Conservation (phyloP, 345 rosid genomes). For the Mercurialis annua region DNA sequence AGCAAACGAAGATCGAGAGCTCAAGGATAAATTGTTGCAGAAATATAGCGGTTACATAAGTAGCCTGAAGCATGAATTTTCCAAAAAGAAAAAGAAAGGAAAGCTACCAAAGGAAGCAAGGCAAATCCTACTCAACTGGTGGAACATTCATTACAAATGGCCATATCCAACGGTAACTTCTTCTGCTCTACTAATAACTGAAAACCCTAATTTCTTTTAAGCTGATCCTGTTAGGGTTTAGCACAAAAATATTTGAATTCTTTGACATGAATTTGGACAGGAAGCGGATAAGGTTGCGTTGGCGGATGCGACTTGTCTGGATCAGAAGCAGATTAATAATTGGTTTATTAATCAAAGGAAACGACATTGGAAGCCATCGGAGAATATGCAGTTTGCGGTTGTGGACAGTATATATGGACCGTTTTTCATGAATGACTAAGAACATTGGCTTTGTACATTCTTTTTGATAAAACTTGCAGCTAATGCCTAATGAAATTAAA, state of each 20-base stretch:
- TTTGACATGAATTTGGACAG: constrained; percentile 12
- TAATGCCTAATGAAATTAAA: not conserved
- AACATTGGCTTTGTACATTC: constrained; percentile 10
- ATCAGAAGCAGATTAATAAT: constrained; percentile 61
- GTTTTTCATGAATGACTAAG: constrained; percentile 20
- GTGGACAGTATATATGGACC: constrained; percentile 43
- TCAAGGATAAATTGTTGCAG: constrained; percentile 39
- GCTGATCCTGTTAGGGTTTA: not conserved
- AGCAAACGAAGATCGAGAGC: constrained; percentile 34
- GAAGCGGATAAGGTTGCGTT: constrained; percentile 48
- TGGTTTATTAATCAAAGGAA: constrained; percentile 66
- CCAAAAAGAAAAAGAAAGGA: constrained; percentile 53
- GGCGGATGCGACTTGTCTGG: constrained; percentile 50
- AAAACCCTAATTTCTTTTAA: not conserved
- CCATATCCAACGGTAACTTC: constrained; percentile 54
- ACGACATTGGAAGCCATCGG: constrained; percentile 61
- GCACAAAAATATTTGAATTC: not conserved
- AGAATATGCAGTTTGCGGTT: constrained; percentile 43
- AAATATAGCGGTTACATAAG: constrained; percentile 48
- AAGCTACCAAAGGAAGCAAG: constrained; percentile 54
- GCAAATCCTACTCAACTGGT: constrained; percentile 47
- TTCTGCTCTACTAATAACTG: not conserved
- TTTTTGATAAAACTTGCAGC: not conserved
- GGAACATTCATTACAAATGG: constrained; percentile 53
- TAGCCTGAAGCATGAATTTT: constrained; percentile 44